Conservation (phyloP, 2,329 filamentous ascomycete species). For the Spiromastix sp. region DNA sequence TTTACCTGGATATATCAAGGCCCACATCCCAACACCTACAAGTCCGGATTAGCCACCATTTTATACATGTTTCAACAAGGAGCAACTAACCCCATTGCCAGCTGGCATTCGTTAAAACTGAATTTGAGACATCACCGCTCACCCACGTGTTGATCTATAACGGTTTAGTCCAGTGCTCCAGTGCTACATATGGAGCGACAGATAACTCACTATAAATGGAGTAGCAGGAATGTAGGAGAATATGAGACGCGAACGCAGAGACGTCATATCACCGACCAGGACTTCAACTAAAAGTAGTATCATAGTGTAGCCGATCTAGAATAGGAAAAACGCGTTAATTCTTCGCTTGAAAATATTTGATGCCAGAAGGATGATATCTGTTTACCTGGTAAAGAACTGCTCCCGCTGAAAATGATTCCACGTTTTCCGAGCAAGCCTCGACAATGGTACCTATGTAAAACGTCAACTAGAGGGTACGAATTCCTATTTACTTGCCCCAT, state of each 20-base stretch:
- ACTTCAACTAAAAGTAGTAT: conserved; percentile 54
- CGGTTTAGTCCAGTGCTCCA: too few species aligned
- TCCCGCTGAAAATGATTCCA: conserved; percentile 46
- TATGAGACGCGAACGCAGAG: conserved; percentile 50
- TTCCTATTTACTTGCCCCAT: not conserved
- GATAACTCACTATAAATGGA: conserved; percentile 42
- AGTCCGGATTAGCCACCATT: not conserved
- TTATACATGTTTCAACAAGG: conserved; percentile 18
- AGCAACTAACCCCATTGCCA: conserved; percentile 47
- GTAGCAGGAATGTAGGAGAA: conserved; percentile 55
- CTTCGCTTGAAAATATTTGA: too few species aligned
- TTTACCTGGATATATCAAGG: conserved; percentile 45
- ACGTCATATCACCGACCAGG: conserved; percentile 54
- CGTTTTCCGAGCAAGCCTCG: conserved; percentile 40
- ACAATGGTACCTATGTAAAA: conserved; percentile 40
- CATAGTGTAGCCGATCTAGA: conserved; percentile 50
- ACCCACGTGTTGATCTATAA: conserved; percentile 51
- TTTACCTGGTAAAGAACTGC: conserved; percentile 46
- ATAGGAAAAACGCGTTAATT: not conserved
- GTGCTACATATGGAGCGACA: not conserved
- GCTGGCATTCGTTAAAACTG: conserved; percentile 39
- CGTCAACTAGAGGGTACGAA: not conserved
- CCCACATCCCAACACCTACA: conserved; percentile 48
- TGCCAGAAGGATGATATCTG: not conserved
- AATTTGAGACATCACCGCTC: conserved; percentile 45